Percentiles rank a stretch among this genome's conserved stretches.
Conservation (phyloP, 495 filamentous ascomycete genomes). For the Oidiodendron maius region DNA sequence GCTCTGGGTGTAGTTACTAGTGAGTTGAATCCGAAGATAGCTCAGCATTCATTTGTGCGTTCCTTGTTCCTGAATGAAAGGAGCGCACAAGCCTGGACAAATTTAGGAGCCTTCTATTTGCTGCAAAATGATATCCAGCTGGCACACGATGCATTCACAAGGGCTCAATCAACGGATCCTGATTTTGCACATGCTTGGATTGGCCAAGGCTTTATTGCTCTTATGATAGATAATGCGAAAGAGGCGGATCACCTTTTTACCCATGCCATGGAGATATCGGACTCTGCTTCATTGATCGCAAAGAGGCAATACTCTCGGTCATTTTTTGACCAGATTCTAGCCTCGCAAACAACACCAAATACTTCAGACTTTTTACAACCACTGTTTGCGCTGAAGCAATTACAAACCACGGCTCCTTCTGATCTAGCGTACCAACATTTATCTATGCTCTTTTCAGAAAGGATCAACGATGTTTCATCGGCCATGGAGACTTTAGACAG, state of each 20-base stretch:
- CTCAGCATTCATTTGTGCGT: constrained; percentile 92
- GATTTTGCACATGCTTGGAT: constrained; percentile 91
- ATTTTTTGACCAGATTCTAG: constrained; percentile 69
- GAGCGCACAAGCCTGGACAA: constrained; percentile 80
- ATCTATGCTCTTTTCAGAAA: constrained; percentile 72
- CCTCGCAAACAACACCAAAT: constrained; percentile 45
- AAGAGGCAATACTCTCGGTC: constrained; percentile 73
- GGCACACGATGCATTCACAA: constrained; percentile 82
- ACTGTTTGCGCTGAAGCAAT: constrained; percentile 81
- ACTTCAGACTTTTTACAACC: constrained; percentile 59
- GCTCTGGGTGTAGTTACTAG: constrained; percentile 87
- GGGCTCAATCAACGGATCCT: constrained; percentile 88
- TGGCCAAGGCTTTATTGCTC: constrained; percentile 80
- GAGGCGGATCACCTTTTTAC: constrained; percentile 83
- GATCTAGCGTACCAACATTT: constrained; percentile 73
- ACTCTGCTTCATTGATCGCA: constrained; percentile 60
- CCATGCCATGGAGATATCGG: constrained; percentile 92
- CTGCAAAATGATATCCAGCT: constrained; percentile 75
- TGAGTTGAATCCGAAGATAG: constrained; percentile 73
- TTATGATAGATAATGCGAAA: constrained; percentile 57
- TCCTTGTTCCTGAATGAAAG: constrained; percentile 88
- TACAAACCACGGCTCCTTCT: constrained; percentile 58
- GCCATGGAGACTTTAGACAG: constrained; percentile 58
- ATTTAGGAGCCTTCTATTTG: constrained; percentile 80
- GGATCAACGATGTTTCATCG: constrained; percentile 54